A percentile compares a stretch with the other conserved stretches of the same genome.
phyloP scores from a whole-genome alignment of 768 basidiomycete species.

The Fibroporia radiculosa region DNA sequence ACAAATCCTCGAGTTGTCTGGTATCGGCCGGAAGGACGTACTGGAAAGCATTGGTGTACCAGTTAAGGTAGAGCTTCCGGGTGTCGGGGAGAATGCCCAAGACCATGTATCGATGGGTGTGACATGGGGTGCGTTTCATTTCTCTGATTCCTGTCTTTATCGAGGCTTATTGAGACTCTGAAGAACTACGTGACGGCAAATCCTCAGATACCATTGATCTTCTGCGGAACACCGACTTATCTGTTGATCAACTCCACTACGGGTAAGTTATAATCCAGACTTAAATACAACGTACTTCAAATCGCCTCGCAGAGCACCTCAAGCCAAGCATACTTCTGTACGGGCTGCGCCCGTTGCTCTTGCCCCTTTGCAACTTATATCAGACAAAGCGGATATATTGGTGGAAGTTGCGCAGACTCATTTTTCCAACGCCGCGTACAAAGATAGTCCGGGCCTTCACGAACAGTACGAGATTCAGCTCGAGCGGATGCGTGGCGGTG shows the following conservation, averaged over 20 bases:
- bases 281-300: too few species aligned
- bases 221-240: constrained; percentile 20
- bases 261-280: constrained; percentile 22
- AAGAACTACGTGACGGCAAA: constrained; percentile 25
- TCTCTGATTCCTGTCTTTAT: not conserved
- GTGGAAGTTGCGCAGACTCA: constrained; percentile 18
- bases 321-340: not conserved
- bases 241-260: constrained; percentile 20
- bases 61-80: constrained; percentile 31
- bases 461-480: constrained; percentile 36
- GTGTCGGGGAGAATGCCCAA: constrained; percentile 47
- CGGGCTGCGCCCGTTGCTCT: constrained; percentile 17
- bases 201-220: constrained; percentile 22
- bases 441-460: constrained; percentile 24
- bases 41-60: constrained; percentile 33
- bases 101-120: constrained; percentile 29
- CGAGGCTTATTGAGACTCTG: too few species aligned
- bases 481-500: constrained; percentile 20
- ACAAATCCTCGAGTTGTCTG: constrained; percentile 50
- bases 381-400: constrained; percentile 15
- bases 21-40: constrained; percentile 40
- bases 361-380: constrained; percentile 16
- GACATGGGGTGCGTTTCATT: not conserved
- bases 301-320: too few species aligned
- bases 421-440: constrained; percentile 15